phyloP scores from a whole-genome alignment of 805 yeast genomes.

The Pichia cephalocereana region DNA sequence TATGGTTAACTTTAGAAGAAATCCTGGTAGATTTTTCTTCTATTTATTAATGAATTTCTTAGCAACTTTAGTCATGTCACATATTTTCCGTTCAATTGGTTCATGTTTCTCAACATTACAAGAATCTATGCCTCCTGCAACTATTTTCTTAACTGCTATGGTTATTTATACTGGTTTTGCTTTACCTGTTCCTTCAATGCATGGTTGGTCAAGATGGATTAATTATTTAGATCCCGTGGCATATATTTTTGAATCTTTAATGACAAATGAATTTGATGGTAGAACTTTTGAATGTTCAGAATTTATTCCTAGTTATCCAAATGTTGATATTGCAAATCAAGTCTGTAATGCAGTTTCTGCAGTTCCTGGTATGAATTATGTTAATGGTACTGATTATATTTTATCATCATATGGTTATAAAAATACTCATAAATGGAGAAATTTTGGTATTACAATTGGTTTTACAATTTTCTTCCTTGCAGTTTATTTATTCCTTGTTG shows the following conservation, averaged over 20 bases:
- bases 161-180: constrained; percentile 47
- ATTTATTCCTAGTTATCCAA: constrained; percentile 36
- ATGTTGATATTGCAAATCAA: constrained; percentile 12
- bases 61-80: constrained; percentile 45
- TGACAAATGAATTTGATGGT: constrained; percentile 49
- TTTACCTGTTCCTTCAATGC: constrained; percentile 46
- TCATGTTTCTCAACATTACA: constrained; percentile 37
- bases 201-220: constrained; percentile 61
- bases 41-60: constrained; percentile 35
- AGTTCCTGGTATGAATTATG: constrained; percentile 39
- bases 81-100: constrained; percentile 45
- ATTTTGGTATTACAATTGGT: constrained; percentile 58
- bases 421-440: constrained; percentile 65
- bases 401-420: constrained; percentile 39
- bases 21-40: constrained; percentile 47
- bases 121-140: constrained; percentile 52
- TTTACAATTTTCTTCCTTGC: constrained; percentile 45
- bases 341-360: constrained; percentile 45
- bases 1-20: constrained; percentile 42
- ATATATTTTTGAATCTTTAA: constrained; percentile 48
- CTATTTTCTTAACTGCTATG: constrained; percentile 39
- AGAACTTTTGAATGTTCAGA: constrained; percentile 36
- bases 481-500: constrained; percentile 46
- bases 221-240: constrained; percentile 51
- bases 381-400: constrained; percentile 55